Evolutionary conservation across 192 early-diverging fungal genomes (phyloP).

Genomic region (Gonapodya prolifera): DNA sequence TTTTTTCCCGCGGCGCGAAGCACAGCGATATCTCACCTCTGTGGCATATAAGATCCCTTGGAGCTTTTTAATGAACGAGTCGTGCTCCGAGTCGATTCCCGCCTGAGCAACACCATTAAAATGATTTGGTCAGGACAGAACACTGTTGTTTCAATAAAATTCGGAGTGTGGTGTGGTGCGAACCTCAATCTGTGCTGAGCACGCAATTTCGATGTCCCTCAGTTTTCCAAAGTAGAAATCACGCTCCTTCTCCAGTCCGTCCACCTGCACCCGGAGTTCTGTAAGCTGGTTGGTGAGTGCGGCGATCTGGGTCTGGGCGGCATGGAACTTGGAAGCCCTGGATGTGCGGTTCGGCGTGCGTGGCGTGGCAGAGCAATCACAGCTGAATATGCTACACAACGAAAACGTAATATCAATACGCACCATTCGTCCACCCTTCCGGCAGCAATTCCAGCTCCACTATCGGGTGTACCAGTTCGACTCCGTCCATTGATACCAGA

Average conservation of each 20-base stretch:
- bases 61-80: neutral
- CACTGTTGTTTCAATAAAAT: neutral
- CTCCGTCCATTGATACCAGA: neutral
- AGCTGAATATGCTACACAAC: slow-evolving; percentile 5
- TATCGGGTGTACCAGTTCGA: neutral
- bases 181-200: neutral
- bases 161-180: neutral
- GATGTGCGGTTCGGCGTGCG: neutral
- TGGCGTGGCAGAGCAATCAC: slow-evolving; percentile 2
- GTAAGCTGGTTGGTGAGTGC: slow-evolving; percentile 16
- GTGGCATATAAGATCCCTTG: neutral
- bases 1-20: neutral
- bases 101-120: neutral
- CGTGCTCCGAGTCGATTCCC: neutral
- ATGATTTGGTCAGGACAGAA: neutral
- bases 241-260: slow-evolving; percentile 89
- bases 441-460: neutral
- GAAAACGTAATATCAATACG: neutral
- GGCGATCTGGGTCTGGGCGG: slow-evolving; percentile 7
- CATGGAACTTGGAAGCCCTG: slow-evolving; percentile 9
- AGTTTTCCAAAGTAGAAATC: slow-evolving; percentile 96
- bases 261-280: slow-evolving; percentile 74
- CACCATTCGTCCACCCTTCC: neutral
- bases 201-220: slow-evolving; percentile 75
- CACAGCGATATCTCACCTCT: neutral